Percentiles rank a stretch among this genome's conserved stretches.
Evolutionary conservation across 768 basidiomycete species (phyloP).

Genomic region (Lactifluus pinguis): DNA sequence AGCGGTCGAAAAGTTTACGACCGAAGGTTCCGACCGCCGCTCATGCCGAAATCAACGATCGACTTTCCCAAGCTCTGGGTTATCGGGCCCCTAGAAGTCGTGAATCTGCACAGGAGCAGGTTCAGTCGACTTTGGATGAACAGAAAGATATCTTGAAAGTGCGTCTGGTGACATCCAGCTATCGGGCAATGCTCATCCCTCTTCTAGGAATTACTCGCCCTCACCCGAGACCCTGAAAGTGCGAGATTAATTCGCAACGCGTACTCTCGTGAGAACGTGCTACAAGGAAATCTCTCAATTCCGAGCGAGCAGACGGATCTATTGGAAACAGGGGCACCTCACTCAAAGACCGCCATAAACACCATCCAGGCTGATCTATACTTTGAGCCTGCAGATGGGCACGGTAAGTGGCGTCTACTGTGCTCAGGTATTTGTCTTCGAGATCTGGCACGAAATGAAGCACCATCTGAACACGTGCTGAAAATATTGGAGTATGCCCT

Average conservation of each 20-base stretch:
- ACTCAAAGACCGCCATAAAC: neutral
- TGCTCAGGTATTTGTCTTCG: neutral
- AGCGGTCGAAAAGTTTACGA: neutral
- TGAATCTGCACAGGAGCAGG: neutral
- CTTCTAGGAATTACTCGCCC: neutral
- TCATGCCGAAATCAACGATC: neutral
- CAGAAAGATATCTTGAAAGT: slow-evolving; percentile 3
- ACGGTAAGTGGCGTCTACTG: slow-evolving; percentile 7
- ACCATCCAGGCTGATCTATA: slow-evolving; percentile 10
- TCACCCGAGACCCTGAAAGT: neutral
- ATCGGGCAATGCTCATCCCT: neutral
- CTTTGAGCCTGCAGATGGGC: neutral
- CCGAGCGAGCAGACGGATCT: neutral
- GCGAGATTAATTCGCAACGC: neutral
- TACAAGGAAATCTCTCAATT: slow-evolving; percentile 1
- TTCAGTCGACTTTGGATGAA: neutral
- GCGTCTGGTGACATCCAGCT: neutral
- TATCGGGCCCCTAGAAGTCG: neutral
- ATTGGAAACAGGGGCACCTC: neutral
- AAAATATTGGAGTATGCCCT: slow-evolving; percentile 5
- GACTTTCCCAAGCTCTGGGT: neutral
- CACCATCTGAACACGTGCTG: neutral
- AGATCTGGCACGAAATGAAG: neutral
- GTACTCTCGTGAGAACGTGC: slow-evolving; percentile 6
- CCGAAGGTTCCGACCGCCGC: neutral